phyloP scores from a whole-genome alignment of 352 stramenopile species.

The Blastocystis sp. region DNA sequence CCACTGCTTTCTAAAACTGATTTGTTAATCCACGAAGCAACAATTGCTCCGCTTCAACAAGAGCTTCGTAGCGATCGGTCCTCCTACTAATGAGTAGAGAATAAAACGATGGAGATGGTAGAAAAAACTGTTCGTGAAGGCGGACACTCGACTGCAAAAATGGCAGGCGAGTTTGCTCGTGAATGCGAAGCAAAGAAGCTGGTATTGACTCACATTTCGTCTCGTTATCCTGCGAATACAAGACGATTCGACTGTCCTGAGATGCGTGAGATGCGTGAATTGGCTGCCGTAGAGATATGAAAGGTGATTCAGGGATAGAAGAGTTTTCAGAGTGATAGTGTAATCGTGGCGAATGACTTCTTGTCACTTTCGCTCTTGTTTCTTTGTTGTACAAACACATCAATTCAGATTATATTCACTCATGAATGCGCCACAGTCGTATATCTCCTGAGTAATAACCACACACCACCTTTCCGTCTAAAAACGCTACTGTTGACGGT shows the following conservation, averaged over 20 bases:
- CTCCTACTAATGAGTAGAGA: not conserved
- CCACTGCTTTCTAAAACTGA: not conserved
- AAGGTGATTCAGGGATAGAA: not conserved
- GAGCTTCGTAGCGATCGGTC: not conserved
- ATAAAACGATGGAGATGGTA: constrained; percentile 64
- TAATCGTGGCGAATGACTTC: not conserved
- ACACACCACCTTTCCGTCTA: not conserved
- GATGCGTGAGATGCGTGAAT: not conserved
- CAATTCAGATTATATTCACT: not conserved
- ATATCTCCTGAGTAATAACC: constrained; percentile 1
- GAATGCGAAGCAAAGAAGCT: constrained; percentile 72
- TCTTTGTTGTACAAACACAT: not conserved
- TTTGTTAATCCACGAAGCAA: constrained; percentile 61
- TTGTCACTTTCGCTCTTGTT: not conserved
- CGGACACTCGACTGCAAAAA: constrained; percentile 77
- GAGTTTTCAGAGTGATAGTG: not conserved
- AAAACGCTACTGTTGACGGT: not conserved
- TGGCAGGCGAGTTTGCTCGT: constrained; percentile 74
- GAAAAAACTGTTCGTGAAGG: constrained; percentile 70
- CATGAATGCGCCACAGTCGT: not conserved
- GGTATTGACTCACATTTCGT: constrained; percentile 79
- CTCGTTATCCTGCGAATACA: constrained; percentile 65
- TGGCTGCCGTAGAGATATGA: not conserved
- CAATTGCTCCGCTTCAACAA: not conserved
- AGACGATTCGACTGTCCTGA: not conserved